Evolutionary conservation across 805 yeast species (phyloP), one percentile per base, ranked within the genome.

Genomic region (Clavispora fructus): DNA sequence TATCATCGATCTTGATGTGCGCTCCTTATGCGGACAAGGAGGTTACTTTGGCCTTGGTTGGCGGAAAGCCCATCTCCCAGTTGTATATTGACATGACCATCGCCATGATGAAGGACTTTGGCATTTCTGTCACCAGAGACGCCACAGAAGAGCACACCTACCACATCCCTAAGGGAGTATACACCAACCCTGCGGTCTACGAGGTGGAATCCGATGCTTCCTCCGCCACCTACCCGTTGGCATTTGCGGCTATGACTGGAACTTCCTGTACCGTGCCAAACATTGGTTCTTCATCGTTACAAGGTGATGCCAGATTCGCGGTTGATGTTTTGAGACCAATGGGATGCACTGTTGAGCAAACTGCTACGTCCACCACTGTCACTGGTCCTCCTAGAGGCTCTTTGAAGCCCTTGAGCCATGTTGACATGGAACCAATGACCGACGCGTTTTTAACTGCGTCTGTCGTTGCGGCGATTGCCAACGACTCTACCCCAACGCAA

Each of bases 371-470:
- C 2, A 94, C 99, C 0, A 90, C 97, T 0, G 98, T 94, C 8
- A 80, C 84, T 37, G 98, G 97, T 41, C 97, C 97, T 6, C 73
- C 85, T 16, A 67, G 68, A 33, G 95, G 95, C 13, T 49, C 65
- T 0, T 74, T 94, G 53, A 78, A 74, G 58, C 87, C 95, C 7
- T 71, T 94, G 52, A 72, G 81, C 11, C 78, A 73, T 51, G 85
- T 94, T 46, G 97, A 94, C 63, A 94, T 94, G 99, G 99, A 94
- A 69, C 98, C 99, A 45, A 94, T 94, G 99, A 94, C 99, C 0
- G 99, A 94, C 67, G 99, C 99, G 0, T 94, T 94, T 64, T 73
- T 94, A 59, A 94, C 99, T 13, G 99, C 99, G 0, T 80, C 95
- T 44, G 97, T 94, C 11, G 95, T 90, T 16, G 99, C 98, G 30